Evolutionary conservation across 257 asterid genomes (phyloP).

Genomic region (Voacanga thouarsii): DNA sequence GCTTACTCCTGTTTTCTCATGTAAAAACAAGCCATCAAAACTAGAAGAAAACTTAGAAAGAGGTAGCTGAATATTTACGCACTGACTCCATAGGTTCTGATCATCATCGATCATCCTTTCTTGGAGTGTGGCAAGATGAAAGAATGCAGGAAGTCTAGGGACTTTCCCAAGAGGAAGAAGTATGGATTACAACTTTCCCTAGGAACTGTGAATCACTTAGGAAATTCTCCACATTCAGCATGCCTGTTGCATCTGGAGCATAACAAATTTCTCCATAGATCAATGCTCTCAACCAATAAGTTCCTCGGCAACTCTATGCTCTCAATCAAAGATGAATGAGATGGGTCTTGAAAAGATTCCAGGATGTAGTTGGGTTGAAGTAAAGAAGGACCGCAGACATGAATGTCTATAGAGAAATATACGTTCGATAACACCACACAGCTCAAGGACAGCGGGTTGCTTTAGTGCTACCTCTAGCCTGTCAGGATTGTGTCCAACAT

Average conservation of each 20-base stretch:
- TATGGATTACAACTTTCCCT: background rate
- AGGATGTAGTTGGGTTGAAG: slow-evolving; percentile 16
- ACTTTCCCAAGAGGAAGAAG: background rate
- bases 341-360: slow-evolving; percentile 18
- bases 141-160: background rate
- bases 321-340: slow-evolving; percentile 11
- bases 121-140: background rate
- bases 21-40: background rate
- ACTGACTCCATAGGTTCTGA: background rate
- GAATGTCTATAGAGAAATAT: too few species aligned
- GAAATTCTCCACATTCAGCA: background rate
- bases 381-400: background rate
- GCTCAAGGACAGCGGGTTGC: slow-evolving; percentile 24
- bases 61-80: background rate
- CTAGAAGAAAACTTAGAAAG: background rate
- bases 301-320: background rate
- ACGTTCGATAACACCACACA: slow-evolving; percentile 28
- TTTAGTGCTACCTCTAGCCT: slow-evolving; percentile 30
- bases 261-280: background rate
- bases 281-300: background rate
- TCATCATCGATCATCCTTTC: too few species aligned
- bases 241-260: too few species aligned
- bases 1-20: background rate
- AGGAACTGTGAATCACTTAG: background rate
- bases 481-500: too few species aligned